phyloP scores from a whole-genome alignment of 441 rosid genomes.

The Hypseocharis bilobata region DNA sequence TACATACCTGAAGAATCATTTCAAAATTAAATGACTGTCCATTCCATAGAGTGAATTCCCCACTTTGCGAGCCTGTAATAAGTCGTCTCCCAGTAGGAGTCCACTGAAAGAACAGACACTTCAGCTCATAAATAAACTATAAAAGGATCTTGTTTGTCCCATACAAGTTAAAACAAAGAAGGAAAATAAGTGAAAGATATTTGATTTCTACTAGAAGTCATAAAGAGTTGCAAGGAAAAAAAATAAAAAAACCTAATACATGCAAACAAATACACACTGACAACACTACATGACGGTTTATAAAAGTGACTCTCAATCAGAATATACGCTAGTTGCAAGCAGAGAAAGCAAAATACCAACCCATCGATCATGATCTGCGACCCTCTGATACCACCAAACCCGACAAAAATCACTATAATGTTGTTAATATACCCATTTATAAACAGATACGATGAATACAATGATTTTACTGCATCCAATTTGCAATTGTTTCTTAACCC shows the following conservation, averaged over 20 bases:
- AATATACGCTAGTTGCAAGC: not conserved
- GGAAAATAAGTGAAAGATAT: too few species aligned
- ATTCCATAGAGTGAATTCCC: conserved; percentile 97
- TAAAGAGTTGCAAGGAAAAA: too few species aligned
- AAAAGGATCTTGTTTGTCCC: too few species aligned
- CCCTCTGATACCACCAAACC: not conserved
- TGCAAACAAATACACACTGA: not conserved
- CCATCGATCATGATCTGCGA: not conserved
- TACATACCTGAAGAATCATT: conserved; percentile 83
- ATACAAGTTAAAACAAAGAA: too few species aligned
- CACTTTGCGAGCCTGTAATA: conserved; percentile 92
- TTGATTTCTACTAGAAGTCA: too few species aligned
- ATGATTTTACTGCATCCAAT: not conserved
- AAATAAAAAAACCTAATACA: not conserved
- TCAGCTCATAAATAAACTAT: conserved; percentile 21
- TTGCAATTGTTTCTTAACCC: not conserved
- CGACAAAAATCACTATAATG: not conserved
- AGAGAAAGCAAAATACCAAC: not conserved
- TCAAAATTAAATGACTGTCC: conserved; percentile 95
- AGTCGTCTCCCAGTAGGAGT: conserved; percentile 92
- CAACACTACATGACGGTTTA: not conserved
- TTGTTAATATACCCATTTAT: not conserved
- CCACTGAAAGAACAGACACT: conserved; percentile 52
- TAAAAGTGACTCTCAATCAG: not conserved
- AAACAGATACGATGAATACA: not conserved